Base-by-base conservation (phyloP, 1,284 basidiomycete genomes). In the Naganishia liquefaciens region DNA sequence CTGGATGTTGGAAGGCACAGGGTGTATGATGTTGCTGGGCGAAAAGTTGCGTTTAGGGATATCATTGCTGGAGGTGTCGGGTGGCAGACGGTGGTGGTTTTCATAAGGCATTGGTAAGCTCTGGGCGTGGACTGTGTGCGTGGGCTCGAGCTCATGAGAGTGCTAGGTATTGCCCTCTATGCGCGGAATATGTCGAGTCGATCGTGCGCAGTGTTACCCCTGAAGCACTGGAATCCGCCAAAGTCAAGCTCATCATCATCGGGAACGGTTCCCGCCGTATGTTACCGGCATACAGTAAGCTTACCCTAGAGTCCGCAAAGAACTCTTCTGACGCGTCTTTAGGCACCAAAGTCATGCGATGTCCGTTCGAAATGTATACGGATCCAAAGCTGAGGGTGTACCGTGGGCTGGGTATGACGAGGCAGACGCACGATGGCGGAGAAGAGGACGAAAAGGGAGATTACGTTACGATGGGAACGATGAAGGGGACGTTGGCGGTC, bases 121-220 rank as follows among this genome's bases (percentile, higher is more conserved):
- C 43, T 21, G 44, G 5, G 25, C 47, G 30, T 27, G 15, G 30
- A 19, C 15, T 54, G 3, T 9, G 47, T 30, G 33, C 63, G 23
- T 25, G 60, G 63, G 49, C 5, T 28, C 30, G 21, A 9, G 7
- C 37, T 60, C 33, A 70, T 57, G 42, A 73, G 49, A 61, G 44
- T 40, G 3, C 44, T 19, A 51, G 77, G 77, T 80, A 76, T 70
- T 93, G 90, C 71, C 86, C 88, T 3, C 79, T 86, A 37, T 91
- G 89, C 75, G 89, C 91, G 73, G 89, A 93, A 73, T 95, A 93
- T 76, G 85, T 93, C 81, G 82, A 85, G 61, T 86, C 86, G 39
- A 81, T 93, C 65, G 74, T 83, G 64, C 76, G 80, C 21, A 80
- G 82, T 51, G 81, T 86, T 43, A 78, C 84, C 54, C 79, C 80